Conservation (phyloP, 2,329 filamentous ascomycete genomes). For the Dothistroma septosporum region DNA sequence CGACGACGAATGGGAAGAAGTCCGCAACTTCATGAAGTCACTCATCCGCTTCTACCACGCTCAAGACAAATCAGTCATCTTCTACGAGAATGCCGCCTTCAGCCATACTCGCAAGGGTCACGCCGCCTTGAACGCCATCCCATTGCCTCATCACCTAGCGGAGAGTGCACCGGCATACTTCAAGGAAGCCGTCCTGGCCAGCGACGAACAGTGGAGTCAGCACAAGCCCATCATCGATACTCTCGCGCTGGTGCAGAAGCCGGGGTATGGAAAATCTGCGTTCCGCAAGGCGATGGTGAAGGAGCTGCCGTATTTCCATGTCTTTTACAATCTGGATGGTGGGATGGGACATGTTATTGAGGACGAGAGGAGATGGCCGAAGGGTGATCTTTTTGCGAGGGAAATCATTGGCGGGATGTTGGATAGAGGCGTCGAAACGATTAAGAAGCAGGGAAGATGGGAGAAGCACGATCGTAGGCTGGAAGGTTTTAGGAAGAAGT, state of each 20-base stretch:
- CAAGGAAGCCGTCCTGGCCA: constrained; percentile 81
- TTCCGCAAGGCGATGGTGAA: constrained; percentile 81
- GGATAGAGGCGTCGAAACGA: constrained; percentile 72
- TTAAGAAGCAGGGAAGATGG: constrained; percentile 91
- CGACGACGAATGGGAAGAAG: constrained; percentile 98
- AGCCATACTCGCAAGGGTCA: constrained; percentile 70
- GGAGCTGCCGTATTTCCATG: constrained; percentile 98
- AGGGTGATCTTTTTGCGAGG: constrained; percentile 84
- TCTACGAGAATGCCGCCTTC: constrained; percentile 92
- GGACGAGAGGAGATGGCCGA: constrained; percentile 78
- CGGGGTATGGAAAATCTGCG: constrained; percentile 70
- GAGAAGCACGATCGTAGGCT: constrained; percentile 62
- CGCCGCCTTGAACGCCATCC: constrained; percentile 79
- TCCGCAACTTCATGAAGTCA: constrained; percentile 98
- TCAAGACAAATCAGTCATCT: constrained; percentile 85
- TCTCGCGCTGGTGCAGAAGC: constrained; percentile 53
- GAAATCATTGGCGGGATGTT: constrained; percentile 92
- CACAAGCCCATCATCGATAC: constrained; percentile 95
- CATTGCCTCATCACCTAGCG: constrained; percentile 85
- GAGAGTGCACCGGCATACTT: constrained; percentile 93
- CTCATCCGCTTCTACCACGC: constrained; percentile 92
- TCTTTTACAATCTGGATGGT: constrained; percentile 89
- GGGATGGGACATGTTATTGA: constrained; percentile 91
- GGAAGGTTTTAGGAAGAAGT: constrained; percentile 75
- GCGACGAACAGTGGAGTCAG: constrained; percentile 92